A percentile compares a stretch with the other conserved stretches of the same genome.
phyloP scores from a whole-genome alignment of 1,139 yeast genomes.

The Protomyces gravidus region DNA sequence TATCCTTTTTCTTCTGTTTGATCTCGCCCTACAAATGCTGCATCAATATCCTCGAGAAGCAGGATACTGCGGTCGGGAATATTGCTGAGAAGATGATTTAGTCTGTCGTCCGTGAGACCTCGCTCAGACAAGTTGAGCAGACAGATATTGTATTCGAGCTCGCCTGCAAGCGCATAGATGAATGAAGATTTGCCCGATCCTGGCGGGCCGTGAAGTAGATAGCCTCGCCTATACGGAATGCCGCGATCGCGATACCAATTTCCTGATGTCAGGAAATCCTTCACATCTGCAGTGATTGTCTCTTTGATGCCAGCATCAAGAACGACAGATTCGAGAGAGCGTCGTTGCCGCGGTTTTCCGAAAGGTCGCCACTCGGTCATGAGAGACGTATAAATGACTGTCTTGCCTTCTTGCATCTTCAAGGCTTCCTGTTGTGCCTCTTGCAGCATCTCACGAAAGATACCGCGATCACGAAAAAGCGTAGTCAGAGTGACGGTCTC shows the following conservation, averaged over 20 bases:
- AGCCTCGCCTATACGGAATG: conserved; percentile 94
- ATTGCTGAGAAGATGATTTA: conserved; percentile 93
- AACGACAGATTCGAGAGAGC: conserved; percentile 79
- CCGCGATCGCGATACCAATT: conserved; percentile 94
- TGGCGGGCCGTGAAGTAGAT: conserved; percentile 92
- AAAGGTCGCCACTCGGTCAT: conserved; percentile 99
- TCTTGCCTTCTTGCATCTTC: conserved; percentile 82
- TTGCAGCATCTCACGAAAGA: conserved; percentile 65
- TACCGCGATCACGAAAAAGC: conserved; percentile 67
- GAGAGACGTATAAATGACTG: conserved; percentile 89
- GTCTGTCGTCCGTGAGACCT: conserved; percentile 85
- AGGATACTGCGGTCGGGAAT: conserved; percentile 85
- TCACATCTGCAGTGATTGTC: conserved; percentile 62
- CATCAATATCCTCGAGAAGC: conserved; percentile 87
- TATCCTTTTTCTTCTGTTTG: conserved; percentile 56
- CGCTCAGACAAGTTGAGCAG: conserved; percentile 84
- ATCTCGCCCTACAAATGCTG: conserved; percentile 81
- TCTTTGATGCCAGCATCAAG: conserved; percentile 72
- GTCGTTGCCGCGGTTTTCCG: conserved; percentile 89
- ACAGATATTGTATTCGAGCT: conserved; percentile 90
- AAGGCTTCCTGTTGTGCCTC: conserved; percentile 86
- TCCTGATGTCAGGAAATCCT: conserved; percentile 73
- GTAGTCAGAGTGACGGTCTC: conserved; percentile 93
- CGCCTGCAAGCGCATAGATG: conserved; percentile 95
- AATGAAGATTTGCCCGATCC: conserved; percentile 96